Conservation (phyloP, 371 early-diverging fungal species). For the Smittium mucronatum region DNA sequence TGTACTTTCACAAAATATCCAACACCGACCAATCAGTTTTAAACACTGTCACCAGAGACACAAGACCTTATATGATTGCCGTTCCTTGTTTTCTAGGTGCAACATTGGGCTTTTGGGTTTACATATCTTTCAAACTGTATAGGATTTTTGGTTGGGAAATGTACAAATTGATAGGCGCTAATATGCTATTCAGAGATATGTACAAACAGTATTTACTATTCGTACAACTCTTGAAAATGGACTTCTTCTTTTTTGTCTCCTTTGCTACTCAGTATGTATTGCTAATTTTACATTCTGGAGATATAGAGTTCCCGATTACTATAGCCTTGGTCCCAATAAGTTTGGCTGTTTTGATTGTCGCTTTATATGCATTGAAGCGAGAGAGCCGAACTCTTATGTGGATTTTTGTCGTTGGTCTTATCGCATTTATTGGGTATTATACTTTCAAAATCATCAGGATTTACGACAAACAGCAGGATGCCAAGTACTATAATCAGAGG, state of each 20-base stretch:
- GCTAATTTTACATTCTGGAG: slow-evolving; percentile 46
- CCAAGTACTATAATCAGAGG: slow-evolving; percentile 45
- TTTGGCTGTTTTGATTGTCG: slow-evolving; percentile 49
- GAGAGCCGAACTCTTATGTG: slow-evolving; percentile 49
- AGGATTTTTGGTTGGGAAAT: slow-evolving; percentile 88
- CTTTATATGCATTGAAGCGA: slow-evolving; percentile 59
- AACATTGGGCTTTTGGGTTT: slow-evolving; percentile 24
- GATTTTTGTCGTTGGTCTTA: slow-evolving; percentile 51
- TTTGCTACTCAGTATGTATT: slow-evolving; percentile 78
- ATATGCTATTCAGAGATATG: slow-evolving; percentile 68
- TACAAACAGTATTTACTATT: slow-evolving; percentile 78
- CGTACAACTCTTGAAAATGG: slow-evolving; percentile 72
- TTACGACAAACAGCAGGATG: slow-evolving; percentile 43
- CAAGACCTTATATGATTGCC: slow-evolving; percentile 25
- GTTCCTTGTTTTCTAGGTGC: slow-evolving; percentile 35
- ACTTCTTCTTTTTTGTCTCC: slow-evolving; percentile 73
- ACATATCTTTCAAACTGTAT: slow-evolving; percentile 47
- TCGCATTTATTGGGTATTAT: slow-evolving; percentile 66
- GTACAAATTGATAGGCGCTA: slow-evolving; percentile 88
- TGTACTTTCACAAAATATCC: slow-evolving; percentile 29
- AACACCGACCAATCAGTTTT: slow-evolving; percentile 4
- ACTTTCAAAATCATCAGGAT: slow-evolving; percentile 72
- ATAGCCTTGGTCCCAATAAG: slow-evolving; percentile 60
- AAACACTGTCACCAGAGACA: slow-evolving; percentile 13
- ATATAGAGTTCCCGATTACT: slow-evolving; percentile 56